Conservation (phyloP, 2,329 filamentous ascomycete species). For the Dactylellina cionopaga region DNA sequence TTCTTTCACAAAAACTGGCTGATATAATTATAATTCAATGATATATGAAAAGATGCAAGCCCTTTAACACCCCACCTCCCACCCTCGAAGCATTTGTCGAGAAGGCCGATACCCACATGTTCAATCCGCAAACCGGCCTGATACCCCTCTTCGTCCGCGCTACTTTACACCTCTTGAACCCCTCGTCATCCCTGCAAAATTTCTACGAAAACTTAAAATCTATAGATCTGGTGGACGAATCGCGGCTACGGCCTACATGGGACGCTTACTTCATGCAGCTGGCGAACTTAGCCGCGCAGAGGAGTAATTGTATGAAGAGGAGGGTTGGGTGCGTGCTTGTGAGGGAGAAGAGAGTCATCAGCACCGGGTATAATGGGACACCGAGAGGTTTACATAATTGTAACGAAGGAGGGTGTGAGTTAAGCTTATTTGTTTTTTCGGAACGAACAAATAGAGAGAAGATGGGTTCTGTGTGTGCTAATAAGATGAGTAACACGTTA, state of each 20-base stretch:
- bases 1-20: too few relatives aligned
- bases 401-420: slow-evolving; percentile 83
- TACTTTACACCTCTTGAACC: slow-evolving; percentile 86
- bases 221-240: slow-evolving; percentile 79
- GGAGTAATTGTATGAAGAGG: slow-evolving; percentile 98
- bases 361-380: slow-evolving; percentile 98
- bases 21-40: too few relatives aligned
- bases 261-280: slow-evolving; percentile 98
- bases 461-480: slow-evolving; percentile 35
- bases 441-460: background rate
- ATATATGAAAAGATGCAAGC: slow-evolving; percentile 49
- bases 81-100: slow-evolving; percentile 69
- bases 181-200: slow-evolving; percentile 74
- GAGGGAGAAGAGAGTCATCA: slow-evolving; percentile 83
- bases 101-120: slow-evolving; percentile 78
- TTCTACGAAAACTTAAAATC: slow-evolving; percentile 77
- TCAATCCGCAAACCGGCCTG: slow-evolving; percentile 71
- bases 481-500: slow-evolving; percentile 54
- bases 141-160: slow-evolving; percentile 82
- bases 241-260: slow-evolving; percentile 88
- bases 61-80: slow-evolving; percentile 55
- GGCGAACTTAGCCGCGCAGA: slow-evolving; percentile 87
- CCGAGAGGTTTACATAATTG: slow-evolving; percentile 89
- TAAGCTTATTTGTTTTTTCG: slow-evolving; percentile 53
- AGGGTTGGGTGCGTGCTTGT: slow-evolving; percentile 95